Conservation (phyloP, 345 rosid genomes). For the Rhodomyrtus tomentosa region DNA sequence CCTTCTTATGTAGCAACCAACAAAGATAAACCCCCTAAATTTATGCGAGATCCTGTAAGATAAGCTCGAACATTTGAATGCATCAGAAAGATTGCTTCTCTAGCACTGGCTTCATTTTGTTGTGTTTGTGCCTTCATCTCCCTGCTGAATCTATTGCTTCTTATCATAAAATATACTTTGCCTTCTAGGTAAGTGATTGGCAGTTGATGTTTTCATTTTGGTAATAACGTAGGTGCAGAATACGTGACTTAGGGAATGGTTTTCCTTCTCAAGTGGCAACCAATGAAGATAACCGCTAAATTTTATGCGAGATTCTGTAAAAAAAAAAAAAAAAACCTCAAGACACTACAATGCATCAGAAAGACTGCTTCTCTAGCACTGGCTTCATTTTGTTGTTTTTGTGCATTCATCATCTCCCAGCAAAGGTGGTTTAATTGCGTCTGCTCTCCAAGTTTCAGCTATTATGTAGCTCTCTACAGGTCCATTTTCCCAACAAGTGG, state of each 20-base stretch:
- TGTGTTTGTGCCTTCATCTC: not conserved
- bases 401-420: not conserved
- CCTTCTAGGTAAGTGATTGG: not conserved
- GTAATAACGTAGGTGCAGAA: not conserved
- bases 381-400: not conserved
- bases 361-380: not conserved
- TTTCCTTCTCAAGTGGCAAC: not conserved
- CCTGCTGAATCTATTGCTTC: too few species aligned
- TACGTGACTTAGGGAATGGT: not conserved
- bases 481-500: not conserved
- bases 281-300: not conserved
- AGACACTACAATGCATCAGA: not conserved
- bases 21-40: not conserved
- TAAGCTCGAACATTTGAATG: not conserved
- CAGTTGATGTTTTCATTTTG: not conserved
- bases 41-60: not conserved
- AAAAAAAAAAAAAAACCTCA: not conserved
- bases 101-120: not conserved
- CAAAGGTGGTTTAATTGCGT: not conserved
- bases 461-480: not conserved
- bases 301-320: not conserved
- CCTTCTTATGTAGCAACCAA: not conserved
- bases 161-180: not conserved
- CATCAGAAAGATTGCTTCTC: not conserved
- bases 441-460: not conserved